Evolutionary conservation across 202 grass and related monocot species (phyloP).

Genomic region (Brachypodium distachyon): DNA sequence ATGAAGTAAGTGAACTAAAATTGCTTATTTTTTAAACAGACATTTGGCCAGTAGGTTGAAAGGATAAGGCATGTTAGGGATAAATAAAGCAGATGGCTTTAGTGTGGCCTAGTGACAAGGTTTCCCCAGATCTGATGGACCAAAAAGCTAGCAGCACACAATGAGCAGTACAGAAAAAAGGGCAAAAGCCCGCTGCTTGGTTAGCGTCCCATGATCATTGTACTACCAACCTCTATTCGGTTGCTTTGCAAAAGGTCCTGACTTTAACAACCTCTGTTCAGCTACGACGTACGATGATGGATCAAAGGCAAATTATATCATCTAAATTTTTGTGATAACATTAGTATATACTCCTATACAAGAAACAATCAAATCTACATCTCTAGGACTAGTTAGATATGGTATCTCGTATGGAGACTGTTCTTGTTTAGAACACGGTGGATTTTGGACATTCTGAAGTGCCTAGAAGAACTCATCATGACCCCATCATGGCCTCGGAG

Average conservation of each 20-base stretch:
- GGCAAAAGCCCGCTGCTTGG: neutral
- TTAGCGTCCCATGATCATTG: neutral
- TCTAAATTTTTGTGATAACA: neutral
- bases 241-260: neutral
- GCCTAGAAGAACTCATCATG: neutral
- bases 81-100: neutral
- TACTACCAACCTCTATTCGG: slow-evolving; percentile 3
- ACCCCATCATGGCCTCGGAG: slow-evolving; percentile 2
- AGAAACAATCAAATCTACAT: no score
- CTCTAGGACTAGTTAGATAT: no score
- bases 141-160: neutral
- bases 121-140: slow-evolving; percentile 5
- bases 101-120: neutral
- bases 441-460: neutral
- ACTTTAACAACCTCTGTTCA: neutral
- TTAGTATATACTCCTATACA: no score
- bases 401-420: no score
- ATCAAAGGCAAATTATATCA: neutral
- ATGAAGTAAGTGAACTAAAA: neutral
- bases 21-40: neutral
- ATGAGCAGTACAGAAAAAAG: neutral
- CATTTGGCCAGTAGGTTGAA: no score
- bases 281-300: neutral
- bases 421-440: no score
- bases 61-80: neutral